Percentiles rank a stretch among this genome's conserved stretches.
Conservation (phyloP, 139 green algal genomes). For the Chlorella vulgaris region DNA sequence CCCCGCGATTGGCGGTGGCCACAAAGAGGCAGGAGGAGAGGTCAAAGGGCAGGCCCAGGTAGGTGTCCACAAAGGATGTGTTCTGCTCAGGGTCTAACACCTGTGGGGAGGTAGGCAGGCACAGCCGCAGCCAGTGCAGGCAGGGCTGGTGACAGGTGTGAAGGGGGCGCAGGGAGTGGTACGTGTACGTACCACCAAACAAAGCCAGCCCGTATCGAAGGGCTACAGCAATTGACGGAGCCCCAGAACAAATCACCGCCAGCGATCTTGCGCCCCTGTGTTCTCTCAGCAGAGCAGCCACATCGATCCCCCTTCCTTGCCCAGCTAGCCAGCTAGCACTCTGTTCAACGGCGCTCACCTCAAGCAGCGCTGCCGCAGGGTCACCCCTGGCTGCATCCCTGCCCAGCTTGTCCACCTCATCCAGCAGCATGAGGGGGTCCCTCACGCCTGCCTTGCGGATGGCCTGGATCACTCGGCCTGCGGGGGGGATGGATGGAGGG, state of each 20-base stretch:
- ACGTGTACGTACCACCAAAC: no score
- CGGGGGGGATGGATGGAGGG: not conserved
- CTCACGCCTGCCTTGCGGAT: constrained; percentile 78
- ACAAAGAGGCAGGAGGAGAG: constrained; percentile 76
- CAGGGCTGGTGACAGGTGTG: no score
- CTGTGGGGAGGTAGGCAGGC: not conserved
- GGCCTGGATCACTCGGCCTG: constrained; percentile 84
- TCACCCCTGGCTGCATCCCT: constrained; percentile 76
- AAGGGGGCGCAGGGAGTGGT: no score
- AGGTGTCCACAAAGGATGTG: constrained; percentile 93
- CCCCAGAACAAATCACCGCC: no score
- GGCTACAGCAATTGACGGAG: no score
- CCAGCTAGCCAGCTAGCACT: no score
- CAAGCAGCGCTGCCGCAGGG: constrained; percentile 93
- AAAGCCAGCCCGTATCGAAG: no score
- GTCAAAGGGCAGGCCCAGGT: constrained; percentile 93
- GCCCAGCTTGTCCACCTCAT: constrained; percentile 97
- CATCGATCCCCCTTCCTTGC: no score
- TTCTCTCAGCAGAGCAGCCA: no score
- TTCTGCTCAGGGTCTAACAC: constrained; percentile 99
- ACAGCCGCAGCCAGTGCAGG: not conserved
- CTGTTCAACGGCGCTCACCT: constrained; percentile 48
- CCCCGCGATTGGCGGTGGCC: constrained; percentile 45
- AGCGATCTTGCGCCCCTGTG: no score
- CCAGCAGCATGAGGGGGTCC: constrained; percentile 96